A percentile compares a stretch with the other conserved stretches of the same genome.
Evolutionary conservation across 176 grass and related monocot genomes (phyloP).

Genomic region (Bromus sterilis): DNA sequence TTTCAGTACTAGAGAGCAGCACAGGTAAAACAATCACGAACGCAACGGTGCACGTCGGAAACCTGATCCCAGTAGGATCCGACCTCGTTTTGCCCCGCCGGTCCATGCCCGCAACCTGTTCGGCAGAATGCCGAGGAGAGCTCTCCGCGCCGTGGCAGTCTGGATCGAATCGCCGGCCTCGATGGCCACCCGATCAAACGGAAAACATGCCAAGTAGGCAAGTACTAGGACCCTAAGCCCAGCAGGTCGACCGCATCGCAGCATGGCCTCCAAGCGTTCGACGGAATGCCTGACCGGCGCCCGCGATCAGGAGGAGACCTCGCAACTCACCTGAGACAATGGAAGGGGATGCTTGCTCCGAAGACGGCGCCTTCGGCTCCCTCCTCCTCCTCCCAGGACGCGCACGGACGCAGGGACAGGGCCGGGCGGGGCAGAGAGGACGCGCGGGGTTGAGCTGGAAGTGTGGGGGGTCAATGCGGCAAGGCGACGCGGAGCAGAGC

Average conservation of each 20-base stretch:
- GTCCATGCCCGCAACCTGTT: not conserved
- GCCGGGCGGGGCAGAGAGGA: not conserved
- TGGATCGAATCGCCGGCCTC: not conserved
- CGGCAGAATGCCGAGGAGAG: conserved; percentile 22
- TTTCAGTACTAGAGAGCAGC: not conserved
- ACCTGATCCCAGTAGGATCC: conserved; percentile 10
- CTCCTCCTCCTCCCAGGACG: not conserved
- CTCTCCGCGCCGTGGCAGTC: not conserved
- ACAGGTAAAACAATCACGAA: not conserved
- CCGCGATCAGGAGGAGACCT: not conserved
- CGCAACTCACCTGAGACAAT: not conserved
- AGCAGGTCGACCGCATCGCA: not conserved
- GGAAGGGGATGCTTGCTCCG: not conserved
- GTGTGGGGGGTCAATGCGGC: conserved; percentile 17
- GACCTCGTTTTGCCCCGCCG: not conserved
- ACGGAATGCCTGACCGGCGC: conserved; percentile 7
- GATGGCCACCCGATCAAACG: not conserved
- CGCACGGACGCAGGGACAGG: not conserved
- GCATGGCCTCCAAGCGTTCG: not conserved
- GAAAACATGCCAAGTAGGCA: not conserved
- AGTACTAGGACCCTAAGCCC: not conserved
- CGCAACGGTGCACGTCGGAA: not conserved
- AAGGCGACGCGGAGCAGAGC: not conserved
- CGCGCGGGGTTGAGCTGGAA: not conserved
- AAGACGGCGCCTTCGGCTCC: not conserved